Evolutionary conservation across 768 basidiomycete species (phyloP).

Genomic region (Paxillus ammoniavirescens): DNA sequence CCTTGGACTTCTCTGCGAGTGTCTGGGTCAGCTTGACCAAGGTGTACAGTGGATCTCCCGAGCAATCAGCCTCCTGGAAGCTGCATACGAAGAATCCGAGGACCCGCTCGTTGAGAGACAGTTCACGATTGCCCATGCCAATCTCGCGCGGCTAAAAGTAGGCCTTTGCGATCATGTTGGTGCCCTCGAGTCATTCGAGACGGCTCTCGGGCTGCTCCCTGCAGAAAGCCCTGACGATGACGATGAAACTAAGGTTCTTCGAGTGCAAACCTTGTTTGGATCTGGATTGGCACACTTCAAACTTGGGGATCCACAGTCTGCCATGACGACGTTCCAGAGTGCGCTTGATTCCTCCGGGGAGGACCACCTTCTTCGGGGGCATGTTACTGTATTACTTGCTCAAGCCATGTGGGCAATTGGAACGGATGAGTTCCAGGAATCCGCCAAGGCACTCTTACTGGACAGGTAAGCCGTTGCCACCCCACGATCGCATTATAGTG

Average conservation of each 20-base stretch:
- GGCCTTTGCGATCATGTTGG: constrained; percentile 54
- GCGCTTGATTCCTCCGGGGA: constrained; percentile 57
- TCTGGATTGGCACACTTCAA: constrained; percentile 72
- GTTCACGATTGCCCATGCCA: constrained; percentile 80
- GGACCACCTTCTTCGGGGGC: constrained; percentile 52
- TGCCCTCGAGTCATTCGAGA: constrained; percentile 70
- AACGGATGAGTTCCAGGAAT: constrained; percentile 71
- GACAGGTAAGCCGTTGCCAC: constrained; percentile 60
- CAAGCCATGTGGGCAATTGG: constrained; percentile 84
- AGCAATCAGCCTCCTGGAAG: constrained; percentile 76
- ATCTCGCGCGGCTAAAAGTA: constrained; percentile 76
- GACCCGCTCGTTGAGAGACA: constrained; percentile 72
- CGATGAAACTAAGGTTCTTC: constrained; percentile 39
- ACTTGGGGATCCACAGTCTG: constrained; percentile 56
- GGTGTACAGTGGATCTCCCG: constrained; percentile 55
- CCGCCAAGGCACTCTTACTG: constrained; percentile 74
- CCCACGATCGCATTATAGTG: background rate
- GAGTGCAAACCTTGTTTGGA: constrained; percentile 67
- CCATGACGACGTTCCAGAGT: constrained; percentile 64
- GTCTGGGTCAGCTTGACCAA: constrained; percentile 66
- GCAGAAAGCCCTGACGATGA: constrained; percentile 41
- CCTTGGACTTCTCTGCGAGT: constrained; percentile 81
- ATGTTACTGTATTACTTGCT: constrained; percentile 76
- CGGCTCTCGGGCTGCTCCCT: constrained; percentile 64
- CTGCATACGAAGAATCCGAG: constrained; percentile 85